Percentiles rank a stretch among this genome's conserved stretches.
These are phyloP conservation scores for Sungouiella thailandica DNA, from an alignment of 805 yeast species.

Conservation along the genomic window DNA sequence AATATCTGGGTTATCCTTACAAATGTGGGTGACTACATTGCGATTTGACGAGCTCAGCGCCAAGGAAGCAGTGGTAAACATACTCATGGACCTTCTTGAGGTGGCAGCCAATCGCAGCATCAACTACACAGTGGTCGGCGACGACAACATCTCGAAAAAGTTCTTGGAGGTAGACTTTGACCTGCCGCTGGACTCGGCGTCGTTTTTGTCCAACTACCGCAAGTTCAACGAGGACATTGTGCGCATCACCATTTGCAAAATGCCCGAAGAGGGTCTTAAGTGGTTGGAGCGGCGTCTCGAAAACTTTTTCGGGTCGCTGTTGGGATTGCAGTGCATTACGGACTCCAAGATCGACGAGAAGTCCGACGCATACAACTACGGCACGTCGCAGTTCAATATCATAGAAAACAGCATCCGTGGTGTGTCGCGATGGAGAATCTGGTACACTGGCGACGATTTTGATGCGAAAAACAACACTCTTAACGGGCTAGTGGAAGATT, in stretches of 20 bases:
- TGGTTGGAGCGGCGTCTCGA: constrained; percentile 80
- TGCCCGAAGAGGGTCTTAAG: constrained; percentile 71
- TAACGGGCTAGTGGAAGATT: constrained; percentile 53
- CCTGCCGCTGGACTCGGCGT: constrained; percentile 69
- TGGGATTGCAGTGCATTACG: constrained; percentile 62
- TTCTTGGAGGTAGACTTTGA: constrained; percentile 86
- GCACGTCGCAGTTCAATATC: constrained; percentile 76
- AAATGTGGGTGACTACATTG: constrained; percentile 89
- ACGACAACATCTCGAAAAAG: constrained; percentile 57
- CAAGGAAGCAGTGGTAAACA: constrained; percentile 46
- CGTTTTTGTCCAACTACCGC: constrained; percentile 74
- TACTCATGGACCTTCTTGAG: constrained; percentile 67
- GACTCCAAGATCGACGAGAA: constrained; percentile 50
- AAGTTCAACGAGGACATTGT: constrained; percentile 88
- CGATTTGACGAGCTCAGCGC: constrained; percentile 73
- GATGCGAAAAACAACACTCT: constrained; percentile 49
- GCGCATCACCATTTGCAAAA: constrained; percentile 79
- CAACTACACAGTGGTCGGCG: constrained; percentile 64
- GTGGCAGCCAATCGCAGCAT: constrained; percentile 74
- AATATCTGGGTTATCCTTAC: constrained; percentile 85
- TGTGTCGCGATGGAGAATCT: constrained; percentile 89
- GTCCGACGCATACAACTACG: constrained; percentile 66
- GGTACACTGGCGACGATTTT: constrained; percentile 64
- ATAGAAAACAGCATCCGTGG: constrained; percentile 91
- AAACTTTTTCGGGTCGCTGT: constrained; percentile 61